Evolutionary conservation across 768 basidiomycete genomes (phyloP), one percentile per base, ranked within the genome.

Genomic region (Xerocomus spinulosus): DNA sequence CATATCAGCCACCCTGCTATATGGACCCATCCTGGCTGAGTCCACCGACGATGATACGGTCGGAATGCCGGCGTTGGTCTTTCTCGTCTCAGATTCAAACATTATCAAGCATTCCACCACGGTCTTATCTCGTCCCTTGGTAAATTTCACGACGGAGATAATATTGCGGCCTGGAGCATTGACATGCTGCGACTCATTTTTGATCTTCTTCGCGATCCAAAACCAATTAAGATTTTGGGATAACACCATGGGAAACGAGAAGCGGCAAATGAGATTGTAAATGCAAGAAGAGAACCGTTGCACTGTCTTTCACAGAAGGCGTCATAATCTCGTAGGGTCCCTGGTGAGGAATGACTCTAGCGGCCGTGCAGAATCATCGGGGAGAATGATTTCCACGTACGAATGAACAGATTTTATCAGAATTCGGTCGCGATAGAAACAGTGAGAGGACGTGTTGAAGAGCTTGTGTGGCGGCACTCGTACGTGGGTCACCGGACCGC

Each of bases 231-330:
- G n/a, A n/a, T n/a, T n/a, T n/a, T n/a, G n/a, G n/a, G n/a, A n/a
- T n/a, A 43, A 46, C 25, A 39, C 14, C 35, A 28, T 50, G 36
- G 15, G 3, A 40, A 43, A 18, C 20, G 32, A 37, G 50, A 56
- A 26, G 25, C 12, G 23, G n/a, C n/a, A 38, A 23, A 21, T 35
- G 26, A 42, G 41, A 37, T 44, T 86, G 58, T 64, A 92, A 92
- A 76, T 96, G 93, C 33, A 92, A 70, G 65, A 95, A 92, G 59
- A 95, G 85, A 53, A 95, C 80, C 0, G 90, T 92, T 8, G 90
- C 88, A 8, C 87, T 83, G 67, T 95, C 92, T 53, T 77, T 81
- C 32, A 71, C 59, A 34, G 70, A 60, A 10, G 88, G 73, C 30
- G 77, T 71, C 25, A 86, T 71, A 25, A 75, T 71, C 53, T 85